phyloP scores from a whole-genome alignment of 2,329 filamentous ascomycete species.

The Sporothrix brunneoviolacea region DNA sequence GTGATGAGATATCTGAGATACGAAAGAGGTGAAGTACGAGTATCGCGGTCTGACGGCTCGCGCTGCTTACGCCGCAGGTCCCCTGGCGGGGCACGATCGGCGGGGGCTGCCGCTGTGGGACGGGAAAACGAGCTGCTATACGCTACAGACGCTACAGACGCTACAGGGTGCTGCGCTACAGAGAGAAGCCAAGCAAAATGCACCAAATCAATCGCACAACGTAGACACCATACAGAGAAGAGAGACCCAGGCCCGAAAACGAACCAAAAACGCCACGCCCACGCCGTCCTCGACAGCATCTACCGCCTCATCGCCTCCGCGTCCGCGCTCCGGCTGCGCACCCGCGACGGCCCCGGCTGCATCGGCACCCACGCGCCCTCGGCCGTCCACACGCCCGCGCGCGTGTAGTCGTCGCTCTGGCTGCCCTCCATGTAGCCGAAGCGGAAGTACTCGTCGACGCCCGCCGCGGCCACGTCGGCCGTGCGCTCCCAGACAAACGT shows the following conservation, averaged over 20 bases:
- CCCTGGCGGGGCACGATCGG: no score
- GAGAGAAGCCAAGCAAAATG: no score
- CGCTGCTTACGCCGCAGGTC: no score
- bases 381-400: slow-evolving; percentile 62
- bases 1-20: no score
- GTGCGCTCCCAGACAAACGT: slow-evolving; percentile 14
- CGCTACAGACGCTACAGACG: no score
- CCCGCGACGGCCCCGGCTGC: slow-evolving; percentile 51
- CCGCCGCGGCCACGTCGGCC: slow-evolving; percentile 25
- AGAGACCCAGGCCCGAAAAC: background rate
- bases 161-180: no score
- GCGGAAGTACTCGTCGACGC: slow-evolving; percentile 64
- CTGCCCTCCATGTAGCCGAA: slow-evolving; percentile 68
- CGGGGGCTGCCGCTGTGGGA: no score
- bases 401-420: slow-evolving; percentile 62
- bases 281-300: background rate
- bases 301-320: slow-evolving; percentile 3
- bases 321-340: slow-evolving; percentile 26
- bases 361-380: slow-evolving; percentile 62
- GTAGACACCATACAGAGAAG: background rate
- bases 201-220: no score
- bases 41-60: no score
- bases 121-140: no score
- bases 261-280: background rate
- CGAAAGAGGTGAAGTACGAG: no score